Conservation (phyloP, 1,284 basidiomycete species). For the Ceratobasidium theobromae region DNA sequence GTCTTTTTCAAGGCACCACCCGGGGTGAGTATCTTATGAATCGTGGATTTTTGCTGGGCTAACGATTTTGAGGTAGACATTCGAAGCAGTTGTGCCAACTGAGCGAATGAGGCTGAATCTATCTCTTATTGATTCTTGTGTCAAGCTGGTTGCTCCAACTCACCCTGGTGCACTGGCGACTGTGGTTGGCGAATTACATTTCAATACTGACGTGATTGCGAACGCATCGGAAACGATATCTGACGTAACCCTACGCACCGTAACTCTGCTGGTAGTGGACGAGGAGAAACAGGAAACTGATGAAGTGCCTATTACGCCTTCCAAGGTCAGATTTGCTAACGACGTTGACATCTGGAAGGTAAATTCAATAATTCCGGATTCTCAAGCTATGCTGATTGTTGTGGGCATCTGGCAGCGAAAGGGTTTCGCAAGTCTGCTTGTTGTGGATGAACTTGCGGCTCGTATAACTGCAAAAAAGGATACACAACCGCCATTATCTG, state of each 20-base stretch:
- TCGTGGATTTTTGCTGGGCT: background rate
- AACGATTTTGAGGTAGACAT: conserved; percentile 56
- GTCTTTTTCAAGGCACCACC: conserved; percentile 81
- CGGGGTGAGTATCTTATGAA: conserved; percentile 59
- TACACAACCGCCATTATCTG: conserved; percentile 1
- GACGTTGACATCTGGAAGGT: conserved; percentile 72
- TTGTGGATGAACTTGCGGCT: conserved; percentile 56
- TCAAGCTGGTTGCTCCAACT: conserved; percentile 60
- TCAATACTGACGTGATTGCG: conserved; percentile 72
- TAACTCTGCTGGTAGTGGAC: conserved; percentile 63
- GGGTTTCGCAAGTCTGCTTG: conserved; percentile 65
- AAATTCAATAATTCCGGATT: conserved; percentile 39
- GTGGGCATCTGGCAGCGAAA: conserved; percentile 38
- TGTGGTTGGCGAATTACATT: conserved; percentile 63
- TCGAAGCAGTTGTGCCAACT: conserved; percentile 90
- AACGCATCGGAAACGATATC: conserved; percentile 60
- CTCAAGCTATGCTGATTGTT: conserved; percentile 38
- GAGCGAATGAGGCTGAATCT: conserved; percentile 77
- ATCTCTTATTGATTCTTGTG: conserved; percentile 67
- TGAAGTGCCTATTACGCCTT: conserved; percentile 42
- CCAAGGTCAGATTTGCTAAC: conserved; percentile 37
- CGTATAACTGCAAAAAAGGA: conserved; percentile 39
- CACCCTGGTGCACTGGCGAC: conserved; percentile 66
- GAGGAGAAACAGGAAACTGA: conserved; percentile 43
- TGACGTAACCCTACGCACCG: conserved; percentile 51